phyloP scores from a whole-genome alignment of 768 basidiomycete genomes.

The Macrocybe gigantea region DNA sequence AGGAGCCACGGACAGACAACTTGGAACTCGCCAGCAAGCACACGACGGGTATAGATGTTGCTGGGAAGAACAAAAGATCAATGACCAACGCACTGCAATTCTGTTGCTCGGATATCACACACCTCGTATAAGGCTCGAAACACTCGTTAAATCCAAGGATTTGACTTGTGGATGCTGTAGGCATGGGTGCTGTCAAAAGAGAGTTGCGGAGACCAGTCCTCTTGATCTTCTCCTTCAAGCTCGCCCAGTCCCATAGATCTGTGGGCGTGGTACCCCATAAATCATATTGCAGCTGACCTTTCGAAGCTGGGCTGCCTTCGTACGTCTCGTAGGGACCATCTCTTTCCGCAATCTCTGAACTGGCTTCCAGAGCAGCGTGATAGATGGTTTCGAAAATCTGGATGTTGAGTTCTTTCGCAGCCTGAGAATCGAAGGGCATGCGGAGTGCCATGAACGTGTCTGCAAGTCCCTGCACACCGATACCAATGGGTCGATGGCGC shows the following conservation, averaged over 20 bases:
- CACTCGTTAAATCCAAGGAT: constrained; percentile 98
- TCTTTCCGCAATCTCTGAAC: constrained; percentile 74
- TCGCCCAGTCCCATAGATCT: constrained; percentile 90
- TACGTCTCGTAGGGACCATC: constrained; percentile 87
- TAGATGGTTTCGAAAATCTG: constrained; percentile 99
- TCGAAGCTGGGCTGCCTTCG: constrained; percentile 83
- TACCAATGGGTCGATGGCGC: constrained; percentile 95
- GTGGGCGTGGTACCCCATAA: constrained; percentile 91
- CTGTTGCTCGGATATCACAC: constrained; percentile 11
- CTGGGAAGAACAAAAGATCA: constrained; percentile 32
- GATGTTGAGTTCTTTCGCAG: constrained; percentile 83
- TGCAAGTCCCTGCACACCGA: constrained; percentile 97
- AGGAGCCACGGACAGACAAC: constrained; percentile 98
- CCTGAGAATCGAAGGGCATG: constrained; percentile 89
- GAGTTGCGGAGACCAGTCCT: constrained; percentile 85
- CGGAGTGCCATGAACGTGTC: constrained; percentile 97
- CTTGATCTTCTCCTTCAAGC: constrained; percentile 82
- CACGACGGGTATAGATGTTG: constrained; percentile 98
- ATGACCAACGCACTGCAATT: constrained; percentile 2
- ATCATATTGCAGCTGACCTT: constrained; percentile 90
- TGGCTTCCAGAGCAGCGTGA: constrained; percentile 89
- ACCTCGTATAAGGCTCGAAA: constrained; percentile 98
- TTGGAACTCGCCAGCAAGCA: constrained; percentile 99
- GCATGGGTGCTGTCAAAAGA: constrained; percentile 93
- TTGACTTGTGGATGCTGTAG: constrained; percentile 96